Evolutionary conservation across 495 filamentous ascomycete genomes (phyloP), one percentile per base, ranked within the genome.

Genomic region (Xylaria acuta): DNA sequence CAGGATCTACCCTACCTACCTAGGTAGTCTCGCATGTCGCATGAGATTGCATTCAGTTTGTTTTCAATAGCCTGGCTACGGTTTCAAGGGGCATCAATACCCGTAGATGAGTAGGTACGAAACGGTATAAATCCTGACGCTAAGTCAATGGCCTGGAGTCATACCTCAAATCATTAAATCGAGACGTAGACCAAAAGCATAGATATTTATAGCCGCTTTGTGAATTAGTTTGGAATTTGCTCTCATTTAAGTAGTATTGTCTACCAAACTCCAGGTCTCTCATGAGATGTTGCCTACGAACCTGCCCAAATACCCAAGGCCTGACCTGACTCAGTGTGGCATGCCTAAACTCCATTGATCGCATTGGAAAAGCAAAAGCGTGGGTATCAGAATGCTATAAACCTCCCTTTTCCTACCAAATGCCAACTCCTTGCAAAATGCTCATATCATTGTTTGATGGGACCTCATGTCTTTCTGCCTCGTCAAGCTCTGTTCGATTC

Each of bases 371-470:
- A 38, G 41, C 36, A 51, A 64, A 38, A 63, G 12, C 11, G 4
- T 34, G 58, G 68, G 68, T 70, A 70, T 70, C 68, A 53, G 32
- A 63, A 62, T 63, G 34, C 38, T 51, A 41, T 27, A 51, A 60
- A 25, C 18, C 41, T 38, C 38, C 38, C 25, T 36, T 34, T 43
- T 12, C 34, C 67, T 67, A 67, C 70, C 70, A 66, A 43, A 67
- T 51, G 11, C 53, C 63, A 59, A 34, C 62, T 41, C 63, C 70
- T 25, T 49, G 49, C 14, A 67, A 38, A 59, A 67, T 38, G 36
- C 40, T 64, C n/a, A 47, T 54, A 43, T 60, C 70, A 1, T n/a
- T 60, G 30, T 56, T 72, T 51, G 53, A 34, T n/a, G 25, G 49
- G 12, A 32, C 22, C 18, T 30, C 51, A 22, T 40, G 22, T 38